Percentiles rank a stretch among this genome's conserved stretches.
Evolutionary conservation across 2,329 filamentous ascomycete genomes (phyloP).

Genomic region (Ustilaginoidea virens): DNA sequence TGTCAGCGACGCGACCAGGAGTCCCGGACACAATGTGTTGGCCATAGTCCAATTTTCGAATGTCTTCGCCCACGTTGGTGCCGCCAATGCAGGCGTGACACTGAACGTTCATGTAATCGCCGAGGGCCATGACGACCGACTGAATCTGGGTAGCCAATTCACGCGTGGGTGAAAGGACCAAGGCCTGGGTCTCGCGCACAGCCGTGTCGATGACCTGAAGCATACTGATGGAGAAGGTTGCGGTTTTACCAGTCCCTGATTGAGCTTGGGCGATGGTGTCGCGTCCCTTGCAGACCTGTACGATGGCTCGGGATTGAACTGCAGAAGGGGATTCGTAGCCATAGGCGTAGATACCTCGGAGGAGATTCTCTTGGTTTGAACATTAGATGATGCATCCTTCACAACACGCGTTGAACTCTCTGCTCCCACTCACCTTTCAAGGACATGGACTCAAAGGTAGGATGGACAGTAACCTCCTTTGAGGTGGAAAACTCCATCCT

Average conservation of each 20-base stretch:
- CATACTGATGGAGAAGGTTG: slow-evolving; percentile 92
- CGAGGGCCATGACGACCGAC: slow-evolving; percentile 97
- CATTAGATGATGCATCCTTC: slow-evolving; percentile 1
- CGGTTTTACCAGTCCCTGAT: slow-evolving; percentile 92
- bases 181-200: slow-evolving; percentile 81
- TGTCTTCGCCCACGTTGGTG: slow-evolving; percentile 95
- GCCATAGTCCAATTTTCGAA: slow-evolving; percentile 91
- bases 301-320: slow-evolving; percentile 93
- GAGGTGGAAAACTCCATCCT: slow-evolving; percentile 97
- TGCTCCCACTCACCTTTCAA: slow-evolving; percentile 49
- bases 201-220: slow-evolving; percentile 91
- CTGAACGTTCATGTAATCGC: slow-evolving; percentile 99
- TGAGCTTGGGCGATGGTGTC: slow-evolving; percentile 98
- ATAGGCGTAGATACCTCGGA: slow-evolving; percentile 95
- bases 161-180: slow-evolving; percentile 89
- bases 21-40: slow-evolving; percentile 97
- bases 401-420: neutral
- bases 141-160: slow-evolving; percentile 97
- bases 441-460: slow-evolving; percentile 91
- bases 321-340: slow-evolving; percentile 97
- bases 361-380: slow-evolving; percentile 55
- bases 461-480: slow-evolving; percentile 90
- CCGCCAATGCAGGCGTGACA: slow-evolving; percentile 98
- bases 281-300: slow-evolving; percentile 97
- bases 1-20: slow-evolving; percentile 72